These are phyloP conservation scores for barley (Hordeum vulgare) DNA, from an alignment of 176 grass and related monocot species.

Conservation along the genomic window MorexV3_pseudomolecules_assembly NC_058519.1:544351289-544351788, in stretches of 20 bases:
- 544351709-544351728: constrained; percentile 34
- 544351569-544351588: constrained; percentile 19
- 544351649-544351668: not conserved
- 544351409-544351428: too few species aligned
- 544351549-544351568: not conserved
- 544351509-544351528: not conserved
- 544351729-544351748: constrained; percentile 40
- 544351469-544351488: not conserved
- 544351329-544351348: too few species aligned
- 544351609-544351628: not conserved
- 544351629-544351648: constrained; percentile 21
- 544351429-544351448: not conserved
- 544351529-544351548: not conserved
- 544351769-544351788: constrained; percentile 44
- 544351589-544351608: constrained; percentile 21
- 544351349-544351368: too few species aligned
- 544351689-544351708: constrained; percentile 41
- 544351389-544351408: too few species aligned
- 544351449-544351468: constrained; percentile 17
- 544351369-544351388: too few species aligned
- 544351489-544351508: constrained; percentile 14
- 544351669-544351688: constrained; percentile 35
- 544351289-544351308: too few species aligned
- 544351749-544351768: constrained; percentile 12
- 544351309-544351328: too few species aligned